Percentiles rank a stretch among this genome's conserved stretches.
phyloP scores from a whole-genome alignment of 2,329 filamentous ascomycete species.

The Lachnellula hyalina region DNA sequence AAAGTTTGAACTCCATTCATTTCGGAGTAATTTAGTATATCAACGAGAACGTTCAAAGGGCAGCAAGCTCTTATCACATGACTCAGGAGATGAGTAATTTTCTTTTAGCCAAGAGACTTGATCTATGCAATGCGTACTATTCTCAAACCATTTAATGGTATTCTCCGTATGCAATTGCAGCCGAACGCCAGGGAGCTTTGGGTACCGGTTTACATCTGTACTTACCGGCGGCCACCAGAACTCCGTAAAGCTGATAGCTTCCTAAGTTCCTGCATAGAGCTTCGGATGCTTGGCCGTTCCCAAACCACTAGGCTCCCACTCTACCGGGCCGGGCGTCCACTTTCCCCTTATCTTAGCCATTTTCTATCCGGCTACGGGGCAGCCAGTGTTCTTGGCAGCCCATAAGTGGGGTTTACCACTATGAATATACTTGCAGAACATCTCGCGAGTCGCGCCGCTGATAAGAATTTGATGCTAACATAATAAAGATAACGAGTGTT shows the following conservation, averaged over 20 bases:
- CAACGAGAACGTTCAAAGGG: too few relatives aligned
- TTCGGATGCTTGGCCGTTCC: not conserved
- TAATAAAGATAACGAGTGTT: not conserved
- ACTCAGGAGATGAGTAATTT: too few relatives aligned
- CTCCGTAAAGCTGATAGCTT: not conserved
- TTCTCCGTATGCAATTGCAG: too few relatives aligned
- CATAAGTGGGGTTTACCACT: not conserved
- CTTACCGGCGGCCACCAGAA: not conserved
- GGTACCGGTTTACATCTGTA: not conserved
- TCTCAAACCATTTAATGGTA: too few relatives aligned
- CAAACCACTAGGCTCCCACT: not conserved
- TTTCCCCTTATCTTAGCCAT: not conserved
- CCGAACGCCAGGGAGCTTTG: too few relatives aligned
- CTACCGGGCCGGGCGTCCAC: too few relatives aligned
- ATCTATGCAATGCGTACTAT: too few relatives aligned
- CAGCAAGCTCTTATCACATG: too few relatives aligned
- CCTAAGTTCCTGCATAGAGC: not conserved
- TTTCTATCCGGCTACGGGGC: not conserved
- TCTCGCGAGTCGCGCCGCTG: not conserved
- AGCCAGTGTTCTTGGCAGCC: not conserved
- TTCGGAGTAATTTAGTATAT: too few relatives aligned
- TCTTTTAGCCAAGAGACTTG: too few relatives aligned
- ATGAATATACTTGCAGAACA: not conserved
- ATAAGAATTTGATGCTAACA: conserved; percentile 2
- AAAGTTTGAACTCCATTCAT: too few relatives aligned